Base-by-base conservation (phyloP, 352 stramenopile species). In the Phytophthora europaea region DNA sequence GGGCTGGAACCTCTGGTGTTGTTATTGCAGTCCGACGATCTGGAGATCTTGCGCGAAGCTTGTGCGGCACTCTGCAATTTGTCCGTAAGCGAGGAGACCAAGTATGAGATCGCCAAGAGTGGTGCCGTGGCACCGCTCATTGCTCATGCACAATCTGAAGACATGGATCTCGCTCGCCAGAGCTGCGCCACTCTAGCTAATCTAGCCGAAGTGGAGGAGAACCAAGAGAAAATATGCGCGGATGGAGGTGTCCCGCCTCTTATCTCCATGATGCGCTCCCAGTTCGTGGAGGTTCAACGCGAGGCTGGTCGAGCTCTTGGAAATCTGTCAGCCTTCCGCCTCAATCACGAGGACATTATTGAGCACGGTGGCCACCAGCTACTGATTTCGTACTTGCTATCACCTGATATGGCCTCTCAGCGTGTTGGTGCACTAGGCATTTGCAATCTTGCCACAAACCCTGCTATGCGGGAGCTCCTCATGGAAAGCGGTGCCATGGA, bases 41-140 rank as follows among this genome's bases (percentile, higher is more conserved):
- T 97, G 10, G 94, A 99, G 72, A 98, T 99, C 36, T 78, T 99
- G 10, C 85, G 95, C 0, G 97, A 99, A 67, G 93, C 97, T 2
- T 98, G 94, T 57, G 97, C 94, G 0, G 95, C 94, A 4, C 78
- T 99, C 0, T 99, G 93, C 70, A 99, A 99, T 78, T 83, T 99
- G 31, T 98, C 95, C 6, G 80, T 98, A 36, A 95, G 90, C 34
- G 96, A 99, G 57, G 97, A 99, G 73, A 99, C 97, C 72, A 99
- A 99, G 78, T 99, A 98, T 67, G 97, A 99, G 75, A 97, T 99
- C 40, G 89, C 93, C 18, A 99, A 99, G 72, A 98, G 86, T 55
- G 97, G 97, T 3, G 93, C 92, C 4, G 88, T 99, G 15, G 62
- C 89, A 13, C 90, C 94, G 20, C 81, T 99, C 3, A 96, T 99